A percentile compares a stretch with the other conserved stretches of the same genome.
Conservation (phyloP, 2,329 filamentous ascomycete species). For the Didymella exigua region DNA sequence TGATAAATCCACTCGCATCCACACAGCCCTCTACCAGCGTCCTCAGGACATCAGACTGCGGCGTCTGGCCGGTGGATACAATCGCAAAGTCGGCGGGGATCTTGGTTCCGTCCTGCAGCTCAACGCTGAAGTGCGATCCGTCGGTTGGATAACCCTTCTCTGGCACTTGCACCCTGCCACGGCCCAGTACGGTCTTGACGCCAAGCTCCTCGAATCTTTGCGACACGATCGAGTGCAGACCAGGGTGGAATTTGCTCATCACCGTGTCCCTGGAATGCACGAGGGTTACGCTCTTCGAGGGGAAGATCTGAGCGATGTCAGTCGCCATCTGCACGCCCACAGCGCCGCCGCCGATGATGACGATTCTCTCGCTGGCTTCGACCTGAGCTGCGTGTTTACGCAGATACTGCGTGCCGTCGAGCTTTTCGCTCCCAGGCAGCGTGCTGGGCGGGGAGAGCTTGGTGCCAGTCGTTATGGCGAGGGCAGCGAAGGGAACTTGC, state of each 20-base stretch:
- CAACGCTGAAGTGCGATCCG: conserved; percentile 4
- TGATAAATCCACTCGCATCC: conserved; percentile 55
- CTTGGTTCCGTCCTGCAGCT: background rate
- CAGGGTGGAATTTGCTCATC: conserved; percentile 55
- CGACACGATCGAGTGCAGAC: conserved; percentile 50
- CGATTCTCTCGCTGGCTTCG: conserved; percentile 53
- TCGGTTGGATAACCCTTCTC: background rate
- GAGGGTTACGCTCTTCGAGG: conserved; percentile 62
- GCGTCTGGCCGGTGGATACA: conserved; percentile 64
- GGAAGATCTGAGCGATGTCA: conserved; percentile 63
- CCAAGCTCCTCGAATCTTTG: conserved; percentile 58
- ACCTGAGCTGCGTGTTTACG: conserved; percentile 59
- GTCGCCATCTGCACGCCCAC: conserved; percentile 67
- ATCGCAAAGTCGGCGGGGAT: conserved; percentile 48
- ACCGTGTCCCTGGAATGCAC: conserved; percentile 62
- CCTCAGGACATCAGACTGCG: conserved; percentile 59
- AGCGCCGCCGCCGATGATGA: conserved; percentile 61
- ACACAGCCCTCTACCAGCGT: conserved; percentile 54
- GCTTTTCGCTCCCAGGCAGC: conserved; percentile 9
- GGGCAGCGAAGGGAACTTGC: conserved; percentile 54
- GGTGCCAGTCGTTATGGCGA: conserved; percentile 65
- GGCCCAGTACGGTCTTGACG: conserved; percentile 50
- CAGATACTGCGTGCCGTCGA: conserved; percentile 30
- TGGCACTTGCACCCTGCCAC: background rate
- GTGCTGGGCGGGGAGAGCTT: conserved; percentile 30